Evolutionary conservation across 2,329 filamentous ascomycete species (phyloP), one percentile per base, ranked within the genome.

Genomic region (Cordyceps pruinosa): DNA sequence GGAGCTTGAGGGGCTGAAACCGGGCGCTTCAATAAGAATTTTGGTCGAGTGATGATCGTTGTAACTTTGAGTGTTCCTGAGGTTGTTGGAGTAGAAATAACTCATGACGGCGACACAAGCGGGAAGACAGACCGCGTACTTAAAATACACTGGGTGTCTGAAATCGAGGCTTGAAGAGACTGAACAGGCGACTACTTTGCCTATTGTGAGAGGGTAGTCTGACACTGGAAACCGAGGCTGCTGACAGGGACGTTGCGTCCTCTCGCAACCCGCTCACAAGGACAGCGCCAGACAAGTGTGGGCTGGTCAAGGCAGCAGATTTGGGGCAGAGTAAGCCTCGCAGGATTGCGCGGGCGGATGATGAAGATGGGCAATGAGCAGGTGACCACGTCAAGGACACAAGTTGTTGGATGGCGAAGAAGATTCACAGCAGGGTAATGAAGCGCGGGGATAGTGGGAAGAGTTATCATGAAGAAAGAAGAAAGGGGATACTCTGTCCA

Each of bases 191-290:
- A 45, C 54, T 50, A 13, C 17, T 13, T 37, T 21, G 21, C 9
- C 28, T 35, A 3, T 35, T 28, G 42, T 17, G 23, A 50, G 39
- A 10, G 37, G 54, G 54, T 57, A n/a, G 54, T 50, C 54, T 57
- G 54, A 57, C 54, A n/a, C n/a, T n/a, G 45, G 46, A 34, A 13
- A 34, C 26, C 10, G 28, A 50, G 46, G 54, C 54, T 57, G 54
- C 46, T 57, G 54, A 57, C 54, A 37, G 30, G 44, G 15, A 26
- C 54, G 54, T 30, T 37, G 52, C 41, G 42, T 55, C 41, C 35
- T 35, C 30, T 21, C 25, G 28, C 19, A 45, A 28, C 28, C 7
- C 23, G 17, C 45, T 44, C 46, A 45, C 54, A 50, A 50, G 54
- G 28, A 21, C 37, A 50, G 54, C n/a, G 46, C 44, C 30, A 26